These are phyloP conservation scores for Mucor velutinosus DNA, from an alignment of 371 early-diverging fungal genomes.

Conservation along the genomic window DNA sequence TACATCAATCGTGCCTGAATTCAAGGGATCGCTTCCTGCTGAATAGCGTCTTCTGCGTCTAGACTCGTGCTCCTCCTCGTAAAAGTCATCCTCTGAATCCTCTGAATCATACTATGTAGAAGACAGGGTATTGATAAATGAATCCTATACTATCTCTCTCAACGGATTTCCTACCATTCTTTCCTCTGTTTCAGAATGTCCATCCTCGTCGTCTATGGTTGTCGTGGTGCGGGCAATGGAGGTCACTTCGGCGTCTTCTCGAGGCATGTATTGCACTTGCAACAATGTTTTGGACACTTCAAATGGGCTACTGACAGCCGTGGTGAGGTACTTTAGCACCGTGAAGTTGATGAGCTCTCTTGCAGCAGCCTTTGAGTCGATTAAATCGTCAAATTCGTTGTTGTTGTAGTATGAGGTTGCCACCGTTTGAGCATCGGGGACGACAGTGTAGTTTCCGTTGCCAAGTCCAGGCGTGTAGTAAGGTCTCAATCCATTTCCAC, in stretches of 20 bases:
- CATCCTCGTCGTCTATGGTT: slow-evolving; percentile 2
- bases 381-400: slow-evolving; percentile 45
- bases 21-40: slow-evolving; percentile 15
- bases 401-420: slow-evolving; percentile 25
- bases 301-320: slow-evolving; percentile 73
- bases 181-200: slow-evolving; percentile 24
- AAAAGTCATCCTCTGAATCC: slow-evolving; percentile 39
- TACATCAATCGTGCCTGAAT: slow-evolving; percentile 32
- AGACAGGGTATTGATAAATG: not conserved
- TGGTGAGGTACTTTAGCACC: slow-evolving; percentile 66
- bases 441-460: slow-evolving; percentile 39
- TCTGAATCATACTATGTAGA: slow-evolving; percentile 31
- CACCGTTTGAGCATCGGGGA: slow-evolving; percentile 21
- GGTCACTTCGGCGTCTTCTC: slow-evolving; percentile 43
- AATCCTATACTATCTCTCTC: not conserved
- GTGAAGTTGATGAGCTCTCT: slow-evolving; percentile 68
- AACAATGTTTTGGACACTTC: slow-evolving; percentile 76
- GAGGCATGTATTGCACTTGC: slow-evolving; percentile 83
- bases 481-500: slow-evolving; percentile 44
- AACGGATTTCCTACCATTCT: not conserved
- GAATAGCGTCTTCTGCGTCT: slow-evolving; percentile 23
- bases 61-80: slow-evolving; percentile 14
- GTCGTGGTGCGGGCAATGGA: slow-evolving; percentile 13
- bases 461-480: slow-evolving; percentile 50
- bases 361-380: slow-evolving; percentile 54